Evolutionary conservation across 768 basidiomycete genomes (phyloP).

Genomic region (Podaxis rugospora): DNA sequence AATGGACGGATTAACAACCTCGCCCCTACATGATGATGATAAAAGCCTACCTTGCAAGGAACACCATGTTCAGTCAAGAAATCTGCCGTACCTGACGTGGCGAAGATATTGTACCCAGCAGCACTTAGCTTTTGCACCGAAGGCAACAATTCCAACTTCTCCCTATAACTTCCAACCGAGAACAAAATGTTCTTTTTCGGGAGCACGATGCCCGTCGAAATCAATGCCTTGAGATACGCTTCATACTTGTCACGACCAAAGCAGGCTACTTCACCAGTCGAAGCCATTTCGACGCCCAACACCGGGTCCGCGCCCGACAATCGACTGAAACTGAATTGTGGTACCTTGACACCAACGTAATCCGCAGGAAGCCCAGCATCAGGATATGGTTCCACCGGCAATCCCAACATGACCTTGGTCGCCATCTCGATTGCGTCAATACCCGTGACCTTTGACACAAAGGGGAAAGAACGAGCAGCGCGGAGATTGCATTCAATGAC

Average conservation of each 20-base stretch:
- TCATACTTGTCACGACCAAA: slow-evolving; percentile 98
- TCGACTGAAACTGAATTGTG: slow-evolving; percentile 98
- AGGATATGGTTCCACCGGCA: slow-evolving; percentile 89
- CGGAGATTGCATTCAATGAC: slow-evolving; percentile 99
- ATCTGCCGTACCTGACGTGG: slow-evolving; percentile 95
- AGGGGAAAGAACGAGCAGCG: slow-evolving; percentile 96
- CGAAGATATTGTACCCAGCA: slow-evolving; percentile 94
- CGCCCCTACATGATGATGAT: background rate
- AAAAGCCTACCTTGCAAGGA: slow-evolving; percentile 75
- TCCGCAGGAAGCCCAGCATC: slow-evolving; percentile 82
- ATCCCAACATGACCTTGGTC: slow-evolving; percentile 94
- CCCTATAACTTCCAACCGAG: slow-evolving; percentile 94
- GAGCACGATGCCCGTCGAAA: slow-evolving; percentile 90
- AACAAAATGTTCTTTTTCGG: slow-evolving; percentile 98
- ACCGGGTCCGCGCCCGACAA: slow-evolving; percentile 97
- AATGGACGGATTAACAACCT: slow-evolving; percentile 1
- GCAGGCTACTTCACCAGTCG: slow-evolving; percentile 98
- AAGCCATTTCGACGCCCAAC: slow-evolving; percentile 99
- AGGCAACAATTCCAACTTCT: slow-evolving; percentile 94
- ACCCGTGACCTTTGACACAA: slow-evolving; percentile 98
- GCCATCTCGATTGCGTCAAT: slow-evolving; percentile 99
- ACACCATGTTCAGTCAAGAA: slow-evolving; percentile 97
- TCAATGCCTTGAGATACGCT: slow-evolving; percentile 94
- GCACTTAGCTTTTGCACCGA: slow-evolving; percentile 92
- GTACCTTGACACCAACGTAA: slow-evolving; percentile 98